Base-by-base conservation (phyloP, 164 flowering plant genomes). In the Macadamia integrifolia region DNA sequence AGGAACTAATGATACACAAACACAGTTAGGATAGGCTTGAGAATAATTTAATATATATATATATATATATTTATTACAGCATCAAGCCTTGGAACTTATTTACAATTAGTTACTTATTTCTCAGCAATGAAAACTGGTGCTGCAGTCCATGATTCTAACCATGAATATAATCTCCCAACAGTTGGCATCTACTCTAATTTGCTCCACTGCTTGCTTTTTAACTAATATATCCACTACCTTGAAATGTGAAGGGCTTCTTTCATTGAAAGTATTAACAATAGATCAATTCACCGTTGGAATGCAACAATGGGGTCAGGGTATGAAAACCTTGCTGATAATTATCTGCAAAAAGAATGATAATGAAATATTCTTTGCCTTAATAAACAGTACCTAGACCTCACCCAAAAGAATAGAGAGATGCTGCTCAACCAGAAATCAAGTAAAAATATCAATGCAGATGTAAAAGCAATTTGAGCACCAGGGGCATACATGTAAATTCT, bases 401-500 rank as follows among this genome's bases (percentile, higher is more conserved):
- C 15, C 60, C 32, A 60, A 60, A 29, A 40, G 42, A 48, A 28
- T 28, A 53, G 48, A 28, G 35, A 40, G 58, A 30, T 28, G 50
- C 40, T 43, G 61, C 35, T 28, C 11, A 59, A 69, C 10, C 31
- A 35, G 32, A 61, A 68, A 52, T 10, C 6, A 14, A 14, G 14
- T 14, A 17, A 14, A 18, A 12, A 15, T 23, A 40, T 55, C 46
- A 56, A 53, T 31, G 63, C 46, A 53, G 61, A 31, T 29, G 57
- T 7, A 32, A n/a, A 23, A 56, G 32, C 13, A 64, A 52, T 68
- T 40, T 40, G 61, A 63, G 64, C 58, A 58, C 71, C 68, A 49
- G 50, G 23, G 46, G 17, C 66, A 32, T 29, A 53, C 64, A 46
- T 56, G 55, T 17, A 7, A 48, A 23, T 43, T 57, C 44, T 23